phyloP scores from a whole-genome alignment of 2,329 filamentous ascomycete genomes.

The Ophiostoma sp. region DNA sequence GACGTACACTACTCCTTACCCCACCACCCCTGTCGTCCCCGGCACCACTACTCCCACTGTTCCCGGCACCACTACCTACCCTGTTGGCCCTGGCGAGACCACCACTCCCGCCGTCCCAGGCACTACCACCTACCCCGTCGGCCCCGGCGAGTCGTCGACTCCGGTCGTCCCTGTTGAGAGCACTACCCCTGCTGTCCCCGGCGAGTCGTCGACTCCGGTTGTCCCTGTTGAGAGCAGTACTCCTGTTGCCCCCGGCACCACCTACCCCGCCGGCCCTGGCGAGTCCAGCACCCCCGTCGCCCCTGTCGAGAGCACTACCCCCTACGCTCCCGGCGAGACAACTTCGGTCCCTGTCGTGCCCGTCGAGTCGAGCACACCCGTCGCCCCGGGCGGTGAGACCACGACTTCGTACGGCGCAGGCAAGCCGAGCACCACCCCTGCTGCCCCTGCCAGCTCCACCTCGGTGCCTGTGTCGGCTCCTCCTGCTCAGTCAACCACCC shows the following conservation, averaged over 20 bases:
- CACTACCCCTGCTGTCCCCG: background rate
- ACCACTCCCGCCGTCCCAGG: background rate
- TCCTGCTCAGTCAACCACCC: background rate
- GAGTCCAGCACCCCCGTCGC: background rate
- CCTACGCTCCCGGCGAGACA: background rate
- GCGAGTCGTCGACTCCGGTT: background rate
- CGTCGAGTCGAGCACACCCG: background rate
- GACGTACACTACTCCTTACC: slow-evolving; percentile 6
- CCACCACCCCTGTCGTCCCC: background rate
- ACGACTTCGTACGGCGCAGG: background rate
- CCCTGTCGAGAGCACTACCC: background rate
- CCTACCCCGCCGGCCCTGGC: background rate
- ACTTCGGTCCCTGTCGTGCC: background rate
- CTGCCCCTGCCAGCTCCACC: background rate
- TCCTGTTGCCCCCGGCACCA: background rate
- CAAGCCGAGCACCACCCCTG: background rate
- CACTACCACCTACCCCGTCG: background rate
- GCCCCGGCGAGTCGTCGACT: background rate
- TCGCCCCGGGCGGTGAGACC: background rate
- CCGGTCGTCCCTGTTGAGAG: background rate
- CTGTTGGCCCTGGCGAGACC: background rate
- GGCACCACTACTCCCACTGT: background rate
- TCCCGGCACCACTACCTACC: background rate
- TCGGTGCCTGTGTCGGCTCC: slow-evolving; percentile 4
- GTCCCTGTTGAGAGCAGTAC: background rate